Conservation (phyloP, 495 filamentous ascomycete species). For the Lasiosphaeris hirsuta region DNA sequence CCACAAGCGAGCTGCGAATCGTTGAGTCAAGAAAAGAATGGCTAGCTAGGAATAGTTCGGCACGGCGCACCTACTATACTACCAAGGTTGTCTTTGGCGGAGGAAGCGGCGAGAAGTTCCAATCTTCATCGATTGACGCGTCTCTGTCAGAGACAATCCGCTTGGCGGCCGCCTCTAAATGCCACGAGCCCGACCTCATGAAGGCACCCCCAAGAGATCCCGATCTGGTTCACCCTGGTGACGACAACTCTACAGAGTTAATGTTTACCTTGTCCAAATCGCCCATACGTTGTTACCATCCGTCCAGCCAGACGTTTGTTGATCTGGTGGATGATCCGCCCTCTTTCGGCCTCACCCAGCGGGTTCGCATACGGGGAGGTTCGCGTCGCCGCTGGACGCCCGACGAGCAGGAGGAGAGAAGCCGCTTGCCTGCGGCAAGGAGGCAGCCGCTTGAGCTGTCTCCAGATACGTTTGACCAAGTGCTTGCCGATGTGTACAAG, state of each 20-base stretch:
- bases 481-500: constrained; percentile 38
- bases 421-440: constrained; percentile 3
- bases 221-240: constrained; percentile 29
- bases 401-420: constrained; percentile 39
- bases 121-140: too few relatives aligned
- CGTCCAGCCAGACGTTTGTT: constrained; percentile 56
- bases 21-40: constrained; percentile 72
- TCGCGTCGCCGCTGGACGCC: constrained; percentile 50
- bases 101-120: background rate
- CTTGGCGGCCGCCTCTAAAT: constrained; percentile 4
- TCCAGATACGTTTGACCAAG: constrained; percentile 27
- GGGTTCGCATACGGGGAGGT: constrained; percentile 30
- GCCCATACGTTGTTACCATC: constrained; percentile 58
- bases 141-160: background rate
- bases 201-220: constrained; percentile 13
- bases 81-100: constrained; percentile 51
- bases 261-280: constrained; percentile 57
- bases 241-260: constrained; percentile 37
- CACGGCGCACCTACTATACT: constrained; percentile 66
- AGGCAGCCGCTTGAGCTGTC: background rate
- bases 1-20: constrained; percentile 56
- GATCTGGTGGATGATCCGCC: constrained; percentile 62
- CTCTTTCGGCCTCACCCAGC: constrained; percentile 30
- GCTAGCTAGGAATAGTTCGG: constrained; percentile 55
- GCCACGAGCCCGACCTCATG: background rate